Base-by-base conservation (phyloP, 2,329 filamentous ascomycete species). In the Decorospora gaudefroyi region DNA sequence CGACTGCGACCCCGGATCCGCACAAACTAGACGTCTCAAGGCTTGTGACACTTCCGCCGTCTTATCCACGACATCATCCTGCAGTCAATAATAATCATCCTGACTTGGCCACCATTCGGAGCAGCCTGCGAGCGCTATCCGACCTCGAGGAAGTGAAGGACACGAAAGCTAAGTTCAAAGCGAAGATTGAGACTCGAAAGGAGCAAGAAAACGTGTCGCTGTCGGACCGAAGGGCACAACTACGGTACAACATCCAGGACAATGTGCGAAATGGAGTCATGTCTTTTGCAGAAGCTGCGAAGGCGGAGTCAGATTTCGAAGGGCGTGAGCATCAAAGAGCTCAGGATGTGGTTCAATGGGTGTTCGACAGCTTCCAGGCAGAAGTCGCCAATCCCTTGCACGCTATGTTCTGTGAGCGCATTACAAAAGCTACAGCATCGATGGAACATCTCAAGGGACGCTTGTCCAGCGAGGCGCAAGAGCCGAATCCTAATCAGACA, bases 51-150 rank as follows among this genome's bases (percentile, higher is more conserved):
- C 77, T 99, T 19, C 93, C 93, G 6, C 93, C 93, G 1, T 88
- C 93, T 2, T 97, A 95, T 67, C 93, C 93, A 1, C 85, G 92
- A 6, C 92, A 97, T 63, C 87, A 97, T 60, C 93, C 93, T 6
- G 93, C 93, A 0, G 88, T 97, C 11, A 96, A 95, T 68, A 99
- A 97, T 64, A 95, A 83, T 57, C 93, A 99, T 64, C 93, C 93
- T 0, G 87, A 95, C 53, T 79, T 99, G n/a, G 80, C 86, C 0
- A 79, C 83, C 1, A 91, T 88, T 32, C 84, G 93, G 35, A 83
- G 78, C 3, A 80, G 84, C 0, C 87, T 96, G 13, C 83, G 90
- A 10, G 78, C 79, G 1, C 73, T 96, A 27, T 87, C 85, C 38
- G 85, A 93, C 57, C 73, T 96, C 35, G 77, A 79, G 11, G 88